Conservation (phyloP, 352 stramenopile genomes). For the Phytopythium sindhum region DNA sequence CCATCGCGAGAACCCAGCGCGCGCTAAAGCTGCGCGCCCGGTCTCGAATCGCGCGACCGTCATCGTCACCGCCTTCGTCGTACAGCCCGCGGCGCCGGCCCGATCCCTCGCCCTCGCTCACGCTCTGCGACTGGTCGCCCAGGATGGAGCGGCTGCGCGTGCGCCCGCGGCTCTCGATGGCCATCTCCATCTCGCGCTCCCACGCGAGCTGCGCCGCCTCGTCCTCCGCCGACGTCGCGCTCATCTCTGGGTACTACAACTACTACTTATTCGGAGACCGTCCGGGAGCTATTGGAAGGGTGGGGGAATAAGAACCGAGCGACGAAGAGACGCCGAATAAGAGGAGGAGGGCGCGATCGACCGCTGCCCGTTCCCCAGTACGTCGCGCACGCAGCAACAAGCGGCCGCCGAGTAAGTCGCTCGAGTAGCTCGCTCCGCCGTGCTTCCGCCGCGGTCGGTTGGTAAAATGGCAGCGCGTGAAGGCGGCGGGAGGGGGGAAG, state of each 20-base stretch:
- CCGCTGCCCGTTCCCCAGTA: background rate
- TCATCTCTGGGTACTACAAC: background rate
- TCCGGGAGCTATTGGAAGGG: background rate
- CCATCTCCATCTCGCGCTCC: slow-evolving; percentile 82
- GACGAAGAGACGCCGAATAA: background rate
- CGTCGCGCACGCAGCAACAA: too few species aligned
- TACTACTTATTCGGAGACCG: background rate
- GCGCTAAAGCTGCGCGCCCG: slow-evolving; percentile 55
- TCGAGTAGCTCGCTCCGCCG: background rate
- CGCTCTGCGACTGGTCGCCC: slow-evolving; percentile 36
- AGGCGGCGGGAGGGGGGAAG: background rate
- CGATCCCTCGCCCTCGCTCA: slow-evolving; percentile 7
- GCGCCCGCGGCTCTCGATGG: slow-evolving; percentile 65
- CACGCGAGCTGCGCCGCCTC: slow-evolving; percentile 48
- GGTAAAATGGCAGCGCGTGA: slow-evolving; percentile 7
- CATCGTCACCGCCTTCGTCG: slow-evolving; percentile 20
- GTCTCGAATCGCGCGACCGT: slow-evolving; percentile 14
- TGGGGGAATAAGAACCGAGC: background rate
- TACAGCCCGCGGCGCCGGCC: slow-evolving; percentile 10
- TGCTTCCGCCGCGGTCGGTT: background rate
- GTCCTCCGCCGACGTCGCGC: slow-evolving; percentile 25
- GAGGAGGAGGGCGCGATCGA: too few species aligned
- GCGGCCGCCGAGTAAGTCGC: too few species aligned
- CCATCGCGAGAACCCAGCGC: slow-evolving; percentile 26
- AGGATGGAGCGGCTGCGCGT: slow-evolving; percentile 81